These are phyloP conservation scores for Jatropha curcas DNA, from an alignment of 345 rosid species.

Conservation along the genomic window DNA sequence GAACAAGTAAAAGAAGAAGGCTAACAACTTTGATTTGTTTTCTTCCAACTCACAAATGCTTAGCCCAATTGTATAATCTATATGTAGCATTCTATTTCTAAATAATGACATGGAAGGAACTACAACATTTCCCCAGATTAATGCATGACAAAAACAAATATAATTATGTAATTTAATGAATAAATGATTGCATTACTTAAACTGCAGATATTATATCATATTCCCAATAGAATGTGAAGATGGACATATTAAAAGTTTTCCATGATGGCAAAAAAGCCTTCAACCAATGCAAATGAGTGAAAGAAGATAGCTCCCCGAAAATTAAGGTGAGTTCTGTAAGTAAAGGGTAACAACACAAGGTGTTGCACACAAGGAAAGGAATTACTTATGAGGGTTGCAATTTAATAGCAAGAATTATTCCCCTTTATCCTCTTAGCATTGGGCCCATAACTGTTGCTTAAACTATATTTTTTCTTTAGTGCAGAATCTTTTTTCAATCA, in stretches of 20 bases:
- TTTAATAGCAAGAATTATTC: neutral
- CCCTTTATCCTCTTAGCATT: neutral
- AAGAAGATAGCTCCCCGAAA: neutral
- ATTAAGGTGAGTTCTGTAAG: neutral
- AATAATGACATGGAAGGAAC: neutral
- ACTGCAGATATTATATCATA: neutral
- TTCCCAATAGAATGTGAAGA: neutral
- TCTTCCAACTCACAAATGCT: neutral
- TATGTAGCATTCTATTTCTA: neutral
- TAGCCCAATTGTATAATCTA: neutral
- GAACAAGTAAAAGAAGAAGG: neutral
- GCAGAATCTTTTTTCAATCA: neutral
- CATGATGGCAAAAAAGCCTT: neutral
- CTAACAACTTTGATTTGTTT: neutral
- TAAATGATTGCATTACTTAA: neutral
- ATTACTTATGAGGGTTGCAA: neutral
- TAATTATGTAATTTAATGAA: neutral
- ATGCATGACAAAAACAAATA: neutral
- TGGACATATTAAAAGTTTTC: neutral
- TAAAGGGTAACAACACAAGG: neutral
- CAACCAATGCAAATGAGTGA: neutral
- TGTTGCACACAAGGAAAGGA: neutral
- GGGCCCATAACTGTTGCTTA: neutral
- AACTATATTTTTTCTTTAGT: neutral
- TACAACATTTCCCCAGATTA: neutral